phyloP scores from a whole-genome alignment of 495 filamentous ascomycete species.

The Hypoxylon crocopeplum region DNA sequence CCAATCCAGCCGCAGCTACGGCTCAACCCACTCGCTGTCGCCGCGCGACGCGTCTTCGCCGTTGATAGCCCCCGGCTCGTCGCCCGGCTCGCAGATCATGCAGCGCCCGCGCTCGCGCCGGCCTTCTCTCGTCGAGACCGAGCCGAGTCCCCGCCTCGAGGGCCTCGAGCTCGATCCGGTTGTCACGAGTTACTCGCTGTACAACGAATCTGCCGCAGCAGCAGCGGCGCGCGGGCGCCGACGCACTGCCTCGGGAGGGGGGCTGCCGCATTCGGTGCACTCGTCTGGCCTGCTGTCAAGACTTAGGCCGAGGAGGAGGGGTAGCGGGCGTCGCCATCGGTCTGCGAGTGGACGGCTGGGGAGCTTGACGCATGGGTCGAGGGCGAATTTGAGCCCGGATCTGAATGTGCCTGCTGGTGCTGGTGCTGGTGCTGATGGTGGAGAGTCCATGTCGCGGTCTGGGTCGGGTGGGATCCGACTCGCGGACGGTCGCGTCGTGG shows the following conservation, averaged over 20 bases:
- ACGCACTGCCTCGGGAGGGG: slow-evolving; percentile 17
- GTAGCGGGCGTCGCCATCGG: slow-evolving; percentile 11
- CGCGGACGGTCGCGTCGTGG: slow-evolving; percentile 39
- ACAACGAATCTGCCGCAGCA: slow-evolving; percentile 39
- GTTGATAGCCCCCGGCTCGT: slow-evolving; percentile 21
- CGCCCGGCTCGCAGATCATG: slow-evolving; percentile 38
- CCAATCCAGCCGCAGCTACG: slow-evolving; percentile 42
- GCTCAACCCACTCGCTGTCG: slow-evolving; percentile 23
- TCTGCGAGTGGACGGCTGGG: slow-evolving; percentile 15
- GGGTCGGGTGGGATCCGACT: slow-evolving; percentile 41
- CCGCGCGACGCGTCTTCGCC: too few species aligned
- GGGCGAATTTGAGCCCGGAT: slow-evolving; percentile 1
- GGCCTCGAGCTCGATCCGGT: slow-evolving; percentile 41
- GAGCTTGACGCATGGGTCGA: not conserved
- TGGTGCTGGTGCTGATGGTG: slow-evolving; percentile 1
- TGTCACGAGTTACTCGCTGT: slow-evolving; percentile 48
- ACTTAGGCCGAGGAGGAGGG: slow-evolving; percentile 19
- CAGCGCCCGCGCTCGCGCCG: slow-evolving; percentile 39
- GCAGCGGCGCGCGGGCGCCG: slow-evolving; percentile 12
- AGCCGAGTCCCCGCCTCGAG: slow-evolving; percentile 49
- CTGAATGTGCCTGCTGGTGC: too few species aligned
- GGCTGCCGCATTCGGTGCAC: not conserved
- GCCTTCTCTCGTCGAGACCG: slow-evolving; percentile 51
- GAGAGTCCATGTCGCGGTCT: slow-evolving; percentile 39
- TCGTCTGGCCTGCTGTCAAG: slow-evolving; percentile 18